Percentiles rank a stretch among this genome's conserved stretches.
These are phyloP conservation scores for Herpetomonas muscarum DNA, from an alignment of 208 protist species.

Conservation along the genomic window DNA sequence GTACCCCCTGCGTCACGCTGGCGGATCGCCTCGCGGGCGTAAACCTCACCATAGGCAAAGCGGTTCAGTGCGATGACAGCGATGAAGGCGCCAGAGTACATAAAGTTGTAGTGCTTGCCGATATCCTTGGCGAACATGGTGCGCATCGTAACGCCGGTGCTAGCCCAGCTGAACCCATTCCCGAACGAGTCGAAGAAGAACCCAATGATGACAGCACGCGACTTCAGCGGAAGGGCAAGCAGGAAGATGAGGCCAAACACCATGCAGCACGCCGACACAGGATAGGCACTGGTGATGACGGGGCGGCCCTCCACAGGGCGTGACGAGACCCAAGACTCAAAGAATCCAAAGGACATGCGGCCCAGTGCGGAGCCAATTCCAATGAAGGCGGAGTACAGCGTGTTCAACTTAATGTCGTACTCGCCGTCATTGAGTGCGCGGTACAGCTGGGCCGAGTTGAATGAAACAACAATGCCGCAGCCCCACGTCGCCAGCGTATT, in stretches of 20 bases:
- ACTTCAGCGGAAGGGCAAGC: conserved; percentile 28
- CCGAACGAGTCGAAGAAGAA: conserved; percentile 56
- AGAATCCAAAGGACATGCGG: conserved; percentile 43
- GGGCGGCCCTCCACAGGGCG: conserved; percentile 20
- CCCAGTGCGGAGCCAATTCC: conserved; percentile 61
- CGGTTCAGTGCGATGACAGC: conserved; percentile 57
- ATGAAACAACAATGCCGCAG: conserved; percentile 50
- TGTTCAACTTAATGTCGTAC: conserved; percentile 29
- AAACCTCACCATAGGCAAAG: conserved; percentile 59
- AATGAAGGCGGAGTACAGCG: conserved; percentile 51
- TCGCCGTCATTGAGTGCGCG: conserved; percentile 27
- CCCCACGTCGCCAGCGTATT: conserved; percentile 62
- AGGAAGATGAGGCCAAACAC: conserved; percentile 40
- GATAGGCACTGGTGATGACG: conserved; percentile 37
- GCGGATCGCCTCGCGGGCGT: conserved; percentile 38
- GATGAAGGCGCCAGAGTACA: conserved; percentile 46
- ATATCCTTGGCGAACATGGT: conserved; percentile 55
- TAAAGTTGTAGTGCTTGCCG: conserved; percentile 75
- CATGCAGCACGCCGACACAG: conserved; percentile 27
- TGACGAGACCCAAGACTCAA: conserved; percentile 34
- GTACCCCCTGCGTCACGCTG: conserved; percentile 19
- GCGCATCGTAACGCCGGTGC: conserved; percentile 34
- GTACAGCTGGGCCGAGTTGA: conserved; percentile 73
- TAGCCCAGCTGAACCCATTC: conserved; percentile 64
- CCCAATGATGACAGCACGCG: conserved; percentile 39